A percentile compares a stretch with the other conserved stretches of the same genome.
Evolutionary conservation across 768 basidiomycete genomes (phyloP).

Genomic region (Suillus luteus): DNA sequence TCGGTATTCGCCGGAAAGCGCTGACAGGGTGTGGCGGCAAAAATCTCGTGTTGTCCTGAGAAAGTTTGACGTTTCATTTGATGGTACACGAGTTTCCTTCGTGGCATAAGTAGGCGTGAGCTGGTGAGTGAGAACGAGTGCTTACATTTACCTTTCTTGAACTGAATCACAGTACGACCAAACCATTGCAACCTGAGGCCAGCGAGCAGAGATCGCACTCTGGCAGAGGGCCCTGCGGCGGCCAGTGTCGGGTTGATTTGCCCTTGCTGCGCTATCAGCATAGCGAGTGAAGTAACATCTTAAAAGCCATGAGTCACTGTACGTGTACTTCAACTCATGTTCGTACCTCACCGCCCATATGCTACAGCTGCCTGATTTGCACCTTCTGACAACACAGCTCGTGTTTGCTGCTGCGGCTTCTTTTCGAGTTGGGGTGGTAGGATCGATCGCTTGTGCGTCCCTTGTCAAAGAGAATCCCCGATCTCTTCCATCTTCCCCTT

Average conservation of each 20-base stretch:
- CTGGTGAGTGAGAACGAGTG: neutral
- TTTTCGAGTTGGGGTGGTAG: neutral
- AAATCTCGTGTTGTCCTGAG: neutral
- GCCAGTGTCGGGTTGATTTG: neutral
- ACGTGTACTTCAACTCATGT: neutral
- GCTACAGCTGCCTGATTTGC: neutral
- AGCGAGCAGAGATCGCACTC: neutral
- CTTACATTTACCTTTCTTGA: neutral
- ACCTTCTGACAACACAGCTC: neutral
- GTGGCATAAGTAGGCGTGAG: neutral
- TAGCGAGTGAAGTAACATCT: neutral
- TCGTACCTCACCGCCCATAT: neutral
- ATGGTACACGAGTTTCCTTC: neutral
- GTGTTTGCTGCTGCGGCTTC: neutral
- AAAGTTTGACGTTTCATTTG: neutral
- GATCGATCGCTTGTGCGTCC: neutral
- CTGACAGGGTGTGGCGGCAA: neutral
- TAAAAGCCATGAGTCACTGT: neutral
- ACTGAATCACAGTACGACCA: neutral
- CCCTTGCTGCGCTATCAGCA: neutral
- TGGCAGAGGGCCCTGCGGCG: neutral
- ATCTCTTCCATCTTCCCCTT: neutral
- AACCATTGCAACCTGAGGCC: neutral
- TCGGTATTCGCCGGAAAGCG: neutral
- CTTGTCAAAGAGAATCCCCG: too few species aligned